Base-by-base conservation (phyloP, 2,329 filamentous ascomycete genomes). In the Epicoccum sorghinum region DNA sequence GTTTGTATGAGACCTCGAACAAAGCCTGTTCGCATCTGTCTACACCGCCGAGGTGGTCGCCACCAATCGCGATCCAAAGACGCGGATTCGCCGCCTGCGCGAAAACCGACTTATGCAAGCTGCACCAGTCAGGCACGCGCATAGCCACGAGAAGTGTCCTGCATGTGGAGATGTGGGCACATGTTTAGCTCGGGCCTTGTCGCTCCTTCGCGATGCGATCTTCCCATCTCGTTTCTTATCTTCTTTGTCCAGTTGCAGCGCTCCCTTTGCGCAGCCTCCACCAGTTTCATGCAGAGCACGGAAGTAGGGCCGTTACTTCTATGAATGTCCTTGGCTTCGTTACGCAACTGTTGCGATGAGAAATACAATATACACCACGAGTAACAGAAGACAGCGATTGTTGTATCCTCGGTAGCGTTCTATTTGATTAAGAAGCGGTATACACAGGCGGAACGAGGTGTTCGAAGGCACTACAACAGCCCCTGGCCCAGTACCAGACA, bases 321-420 rank as follows among this genome's bases (percentile, higher is more conserved):
- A 55, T 55, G 52, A 36, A 36, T 29, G 32, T 36, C 18, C 46
- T 46, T 24, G 32, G 18, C 32, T 25, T 29, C 29, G 37, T 49
- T 43, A 50, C 47, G 42, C 32, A 43, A 51, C 29, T 51, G 47
- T 32, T 45, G 53, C 53, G 53, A 56, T 56, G 53, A 56, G 30
- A 43, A 35, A 36, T 30, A 47, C 47, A 23, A 33, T 35, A 40
- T 18, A 47, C 37, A 13, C 39, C 33, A 51, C 53, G 32, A 23
- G 42, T 29, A 46, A 41, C 24, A 50, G 46, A 49, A 46, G 46
- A 50, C 52, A 55, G 18, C 52, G 35, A 42, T 25, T 55, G 37
- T 41, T 55, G 42, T 50, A 55, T 38, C 40, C 52, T 14, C 52
- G 52, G 42, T 55, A 55, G 52, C 25, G 24, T n/a, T 13, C 3